phyloP scores from a whole-genome alignment of 1,139 yeast species.

The Scheffersomyces parashehatae region DNA sequence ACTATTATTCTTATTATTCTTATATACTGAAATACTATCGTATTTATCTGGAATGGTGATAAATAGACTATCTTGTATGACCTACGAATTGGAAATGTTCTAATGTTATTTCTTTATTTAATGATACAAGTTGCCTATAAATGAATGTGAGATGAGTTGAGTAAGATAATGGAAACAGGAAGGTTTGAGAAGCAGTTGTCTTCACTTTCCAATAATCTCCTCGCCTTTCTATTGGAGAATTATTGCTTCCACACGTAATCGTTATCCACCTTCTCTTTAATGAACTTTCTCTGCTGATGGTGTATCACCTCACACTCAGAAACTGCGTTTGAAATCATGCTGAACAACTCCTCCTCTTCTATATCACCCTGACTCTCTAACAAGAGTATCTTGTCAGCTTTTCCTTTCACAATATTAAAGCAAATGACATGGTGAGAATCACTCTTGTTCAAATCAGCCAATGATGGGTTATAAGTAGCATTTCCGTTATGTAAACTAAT shows the following conservation, averaged over 20 bases:
- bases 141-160: too few relatives aligned
- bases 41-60: too few relatives aligned
- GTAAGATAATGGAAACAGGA: too few relatives aligned
- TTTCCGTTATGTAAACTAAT: conserved; percentile 36
- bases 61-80: too few relatives aligned
- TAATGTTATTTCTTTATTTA: too few relatives aligned
- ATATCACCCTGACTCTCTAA: conserved; percentile 77
- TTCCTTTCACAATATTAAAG: conserved; percentile 54
- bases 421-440: conserved; percentile 69
- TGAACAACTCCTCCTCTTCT: conserved; percentile 53
- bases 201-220: too few relatives aligned
- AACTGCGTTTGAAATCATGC: conserved; percentile 50
- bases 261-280: conserved; percentile 47
- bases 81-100: too few relatives aligned
- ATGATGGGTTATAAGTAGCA: conserved; percentile 46
- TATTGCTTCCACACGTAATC: conserved; percentile 59
- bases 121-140: too few relatives aligned
- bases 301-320: conserved; percentile 47
- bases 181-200: too few relatives aligned
- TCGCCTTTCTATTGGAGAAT: neutral
- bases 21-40: too few relatives aligned
- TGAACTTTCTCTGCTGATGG: conserved; percentile 45
- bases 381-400: conserved; percentile 56
- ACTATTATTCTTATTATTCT: too few relatives aligned
- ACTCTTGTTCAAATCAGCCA: conserved; percentile 38